Percentiles rank a stretch among this genome's conserved stretches.
Conservation (phyloP, 2,329 filamentous ascomycete species). For the Hypoxylon sp. region DNA sequence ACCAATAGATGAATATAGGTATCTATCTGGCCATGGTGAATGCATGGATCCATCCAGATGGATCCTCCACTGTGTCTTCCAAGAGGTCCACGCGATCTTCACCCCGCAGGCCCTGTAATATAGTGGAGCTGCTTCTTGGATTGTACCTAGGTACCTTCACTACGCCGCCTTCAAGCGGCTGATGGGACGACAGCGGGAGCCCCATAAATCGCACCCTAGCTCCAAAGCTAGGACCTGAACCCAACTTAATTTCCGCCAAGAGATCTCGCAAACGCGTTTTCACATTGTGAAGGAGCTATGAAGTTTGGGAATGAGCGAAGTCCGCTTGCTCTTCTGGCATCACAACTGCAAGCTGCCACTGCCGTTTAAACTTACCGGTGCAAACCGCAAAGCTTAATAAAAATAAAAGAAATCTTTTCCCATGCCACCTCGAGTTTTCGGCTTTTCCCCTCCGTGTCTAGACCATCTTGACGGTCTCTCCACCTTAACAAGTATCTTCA, state of each 20-base stretch:
- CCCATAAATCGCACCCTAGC: neutral
- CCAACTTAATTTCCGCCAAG: constrained; percentile 17
- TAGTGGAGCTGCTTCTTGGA: no score
- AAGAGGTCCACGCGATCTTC: no score
- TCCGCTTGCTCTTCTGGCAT: neutral
- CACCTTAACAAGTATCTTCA: neutral
- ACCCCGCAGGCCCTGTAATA: no score
- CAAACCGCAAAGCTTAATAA: neutral
- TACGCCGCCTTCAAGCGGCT: neutral
- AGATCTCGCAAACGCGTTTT: constrained; percentile 17
- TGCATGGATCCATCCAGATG: no score
- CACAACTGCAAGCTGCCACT: neutral
- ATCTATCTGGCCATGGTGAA: no score
- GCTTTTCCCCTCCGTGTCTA: neutral
- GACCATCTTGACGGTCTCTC: constrained; percentile 1
- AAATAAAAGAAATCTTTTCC: neutral
- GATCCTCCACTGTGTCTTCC: no score
- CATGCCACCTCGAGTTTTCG: constrained; percentile 1
- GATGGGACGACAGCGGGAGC: neutral
- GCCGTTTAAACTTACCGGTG: neutral
- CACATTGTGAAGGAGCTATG: neutral
- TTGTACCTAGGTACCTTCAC: neutral
- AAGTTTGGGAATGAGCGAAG: neutral
- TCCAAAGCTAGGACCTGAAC: no score
- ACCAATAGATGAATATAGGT: neutral